These are phyloP conservation scores for Candida insectalens DNA, from an alignment of 805 yeast genomes.

Conservation along the genomic window DNA sequence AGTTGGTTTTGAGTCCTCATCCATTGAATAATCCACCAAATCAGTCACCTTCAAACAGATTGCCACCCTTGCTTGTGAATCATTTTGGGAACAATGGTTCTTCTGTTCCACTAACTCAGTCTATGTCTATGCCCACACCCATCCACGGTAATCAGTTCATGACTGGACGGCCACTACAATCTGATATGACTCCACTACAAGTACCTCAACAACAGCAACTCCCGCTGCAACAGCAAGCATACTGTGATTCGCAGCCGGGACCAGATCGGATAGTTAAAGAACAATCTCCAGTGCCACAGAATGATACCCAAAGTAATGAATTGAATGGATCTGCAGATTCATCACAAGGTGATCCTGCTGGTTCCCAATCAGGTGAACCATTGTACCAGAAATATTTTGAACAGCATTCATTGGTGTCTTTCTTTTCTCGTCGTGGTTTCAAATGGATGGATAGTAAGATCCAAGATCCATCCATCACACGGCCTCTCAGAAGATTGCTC, in stretches of 20 bases:
- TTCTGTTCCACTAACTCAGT: neutral
- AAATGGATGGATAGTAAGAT: constrained; percentile 26
- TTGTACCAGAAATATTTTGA: constrained; percentile 13
- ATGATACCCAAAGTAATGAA: no score
- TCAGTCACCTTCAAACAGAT: neutral
- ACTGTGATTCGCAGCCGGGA: neutral
- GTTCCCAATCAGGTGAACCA: neutral
- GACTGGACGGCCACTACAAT: neutral
- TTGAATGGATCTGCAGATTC: neutral
- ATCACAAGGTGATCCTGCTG: neutral
- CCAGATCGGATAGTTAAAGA: no score
- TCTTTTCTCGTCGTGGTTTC: constrained; percentile 32
- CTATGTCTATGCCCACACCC: neutral
- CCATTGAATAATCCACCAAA: neutral
- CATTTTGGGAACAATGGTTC: neutral
- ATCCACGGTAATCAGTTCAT: no score
- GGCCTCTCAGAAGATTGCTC: constrained; percentile 18
- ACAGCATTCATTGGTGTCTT: constrained; percentile 25
- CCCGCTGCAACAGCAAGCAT: no score
- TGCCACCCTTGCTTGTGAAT: no score
- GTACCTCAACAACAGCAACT: no score
- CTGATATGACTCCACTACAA: neutral
- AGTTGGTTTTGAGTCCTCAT: neutral
- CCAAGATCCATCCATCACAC: constrained; percentile 8
- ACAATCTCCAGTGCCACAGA: no score